Evolutionary conservation across 805 yeast genomes (phyloP), one percentile per base, ranked within the genome.

Genomic region (Nakazawaea wickerhamii): DNA sequence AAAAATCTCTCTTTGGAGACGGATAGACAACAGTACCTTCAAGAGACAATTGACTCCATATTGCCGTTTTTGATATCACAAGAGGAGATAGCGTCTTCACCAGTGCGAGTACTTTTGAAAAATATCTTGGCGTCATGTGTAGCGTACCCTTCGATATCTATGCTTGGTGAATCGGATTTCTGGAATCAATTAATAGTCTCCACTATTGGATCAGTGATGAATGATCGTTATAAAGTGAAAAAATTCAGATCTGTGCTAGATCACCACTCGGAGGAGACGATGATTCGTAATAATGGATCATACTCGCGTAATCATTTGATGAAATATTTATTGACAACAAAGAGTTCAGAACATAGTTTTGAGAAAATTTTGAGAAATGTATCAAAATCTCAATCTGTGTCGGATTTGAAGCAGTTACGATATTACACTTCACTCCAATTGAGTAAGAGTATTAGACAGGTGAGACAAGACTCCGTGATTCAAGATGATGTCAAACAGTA

Each of bases 191-290:
- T 70, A 31, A 68, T 88, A 13, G 79, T 79, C 8, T 72, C 73
- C 40, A 57, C 73, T 2, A 74, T 84, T 1, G 81, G 87, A 3
- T 72, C 71, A 23, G 73, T 83, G 10, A 65, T 90, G 55, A 79
- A 79, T 48, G 95, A 87, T 53, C 66, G 89, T 43, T 74, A 74
- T 28, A 87, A 85, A 53, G 95, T 89, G 1, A 75, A 81, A 46
- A 74, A 79, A 49, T 70, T 90, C 18, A 64, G 95, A 47, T 77
- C 73, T 18, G 84, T 86, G 1, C 63, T 89, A 27, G 82, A 81
- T 48, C 73, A 77, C 47, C 93, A 88, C 52, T 69, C 84, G 20
- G 50, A 46, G 21, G 53, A 54, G 13, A n/a, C 11, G 9, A 9
- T 22, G 39, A 28, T n/a, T n/a, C n/a, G n/a, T 13, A n/a, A 14